Evolutionary conservation across 441 rosid species (phyloP), one percentile per base, ranked within the genome.

Genomic region (Adansonia grandidieri): DNA sequence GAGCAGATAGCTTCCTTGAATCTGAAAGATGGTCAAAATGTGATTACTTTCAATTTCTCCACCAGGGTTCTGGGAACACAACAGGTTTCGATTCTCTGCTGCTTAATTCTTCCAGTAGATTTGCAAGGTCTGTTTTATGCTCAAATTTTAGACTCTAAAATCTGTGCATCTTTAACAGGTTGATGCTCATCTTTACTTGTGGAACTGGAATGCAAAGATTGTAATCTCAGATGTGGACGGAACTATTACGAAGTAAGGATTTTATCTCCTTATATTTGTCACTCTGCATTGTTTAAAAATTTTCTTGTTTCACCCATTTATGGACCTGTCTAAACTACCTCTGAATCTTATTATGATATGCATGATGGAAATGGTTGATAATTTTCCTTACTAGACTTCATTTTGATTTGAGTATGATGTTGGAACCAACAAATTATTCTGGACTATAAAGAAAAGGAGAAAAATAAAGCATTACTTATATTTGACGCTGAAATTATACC

Each of bases 161-260:
- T 5, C 15, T 72, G 8, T 71, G 73, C 71, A 77, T 77, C 57
- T 77, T 70, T 57, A 75, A 76, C 84, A 94, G 98, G 98, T 91
- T 65, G 97, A 91, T 81, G 96, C 96, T 45, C 97, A 92, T 85
- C 89, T 94, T 61, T 92, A 94, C 86, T 84, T 90, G 76, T 94
- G 98, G 98, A 91, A 87, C 87, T 92, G 98, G 98, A 88, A 94
- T 71, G 91, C 96, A 19, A 85, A 88, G 74, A 94, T 94, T 79
- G 98, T 94, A 50, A 92, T 94, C 75, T 94, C 98, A 62, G 98
- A 94, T 77, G 98, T 94, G 63, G 98, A 94, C 85, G 98, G 98
- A 82, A 94, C 98, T 71, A 94, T 94, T 86, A 94, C 98, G 66
- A 94, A 90, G 98, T 94, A 84, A 54, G 88, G 58, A 65, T 24